Conservation (phyloP, 306 rosid species). For the Quercus suber region DNA sequence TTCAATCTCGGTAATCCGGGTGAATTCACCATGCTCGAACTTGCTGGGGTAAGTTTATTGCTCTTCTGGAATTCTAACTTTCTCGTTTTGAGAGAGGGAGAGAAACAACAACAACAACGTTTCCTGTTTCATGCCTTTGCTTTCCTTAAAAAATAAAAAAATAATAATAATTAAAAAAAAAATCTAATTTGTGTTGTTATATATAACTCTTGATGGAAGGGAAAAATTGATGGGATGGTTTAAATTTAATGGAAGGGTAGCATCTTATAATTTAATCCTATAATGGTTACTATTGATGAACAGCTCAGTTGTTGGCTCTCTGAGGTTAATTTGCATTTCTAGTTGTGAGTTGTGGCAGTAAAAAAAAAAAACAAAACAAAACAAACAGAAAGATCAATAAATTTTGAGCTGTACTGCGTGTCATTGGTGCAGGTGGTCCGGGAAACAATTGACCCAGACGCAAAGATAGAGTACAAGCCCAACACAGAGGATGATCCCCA, state of each 20-base stretch:
- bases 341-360: too few species aligned
- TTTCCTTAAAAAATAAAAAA: background rate
- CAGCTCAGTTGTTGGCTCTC: too few species aligned
- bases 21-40: conserved; percentile 99
- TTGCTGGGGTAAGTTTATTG: conserved; percentile 68
- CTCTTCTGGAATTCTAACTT: background rate
- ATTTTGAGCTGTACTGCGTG: background rate
- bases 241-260: too few species aligned
- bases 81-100: too few species aligned
- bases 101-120: background rate
- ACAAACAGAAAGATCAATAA: too few species aligned
- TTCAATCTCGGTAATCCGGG: conserved; percentile 98
- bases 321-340: too few species aligned
- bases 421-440: conserved; percentile 77
- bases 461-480: conserved; percentile 79
- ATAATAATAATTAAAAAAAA: background rate
- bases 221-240: too few species aligned
- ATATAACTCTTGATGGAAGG: background rate
- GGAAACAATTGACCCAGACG: conserved; percentile 93
- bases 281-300: too few species aligned
- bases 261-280: too few species aligned
- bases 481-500: conserved; percentile 98
- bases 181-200: background rate
- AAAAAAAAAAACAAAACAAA: too few species aligned
- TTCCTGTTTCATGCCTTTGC: background rate